These are phyloP conservation scores for Hericium rajendrae DNA, from an alignment of 768 basidiomycete genomes.

Conservation along the genomic window DNA sequence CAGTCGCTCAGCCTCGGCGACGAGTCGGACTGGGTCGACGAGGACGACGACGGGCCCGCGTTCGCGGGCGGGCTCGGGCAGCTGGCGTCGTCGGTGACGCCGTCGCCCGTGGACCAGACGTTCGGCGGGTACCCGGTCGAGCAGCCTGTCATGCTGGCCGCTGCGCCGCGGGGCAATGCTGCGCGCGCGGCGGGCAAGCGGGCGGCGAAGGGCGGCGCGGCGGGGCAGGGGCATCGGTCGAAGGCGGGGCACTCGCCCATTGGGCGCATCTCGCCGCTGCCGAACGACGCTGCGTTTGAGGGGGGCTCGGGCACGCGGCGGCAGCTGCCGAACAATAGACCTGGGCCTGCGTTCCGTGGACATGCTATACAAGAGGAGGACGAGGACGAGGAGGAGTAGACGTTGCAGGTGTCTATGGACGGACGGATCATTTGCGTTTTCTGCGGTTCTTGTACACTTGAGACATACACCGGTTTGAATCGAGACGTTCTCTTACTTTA, in stretches of 20 bases:
- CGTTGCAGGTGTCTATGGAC: not conserved
- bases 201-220: conserved; percentile 6
- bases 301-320: conserved; percentile 41
- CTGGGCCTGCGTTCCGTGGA: conserved; percentile 52
- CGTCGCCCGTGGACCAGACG: conserved; percentile 2
- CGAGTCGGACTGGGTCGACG: conserved; percentile 84
- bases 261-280: conserved; percentile 52
- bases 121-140: conserved; percentile 9
- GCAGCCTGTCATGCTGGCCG: not conserved
- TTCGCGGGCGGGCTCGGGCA: conserved; percentile 80
- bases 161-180: conserved; percentile 25
- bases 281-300: conserved; percentile 40
- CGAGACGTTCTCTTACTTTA: not conserved
- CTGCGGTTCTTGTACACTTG: not conserved
- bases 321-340: conserved; percentile 52
- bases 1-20: conserved; percentile 53
- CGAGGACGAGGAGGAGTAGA: conserved; percentile 64
- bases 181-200: conserved; percentile 9
- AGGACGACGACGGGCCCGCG: conserved; percentile 63
- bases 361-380: conserved; percentile 80
- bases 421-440: not conserved
- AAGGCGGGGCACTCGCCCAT: conserved; percentile 52
- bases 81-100: conserved; percentile 10
- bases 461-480: not conserved
- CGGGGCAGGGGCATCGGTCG: conserved; percentile 21